These are phyloP conservation scores for Scenedesmus sp. DNA, from an alignment of 163 green algal species.

Conservation along the genomic window DNA sequence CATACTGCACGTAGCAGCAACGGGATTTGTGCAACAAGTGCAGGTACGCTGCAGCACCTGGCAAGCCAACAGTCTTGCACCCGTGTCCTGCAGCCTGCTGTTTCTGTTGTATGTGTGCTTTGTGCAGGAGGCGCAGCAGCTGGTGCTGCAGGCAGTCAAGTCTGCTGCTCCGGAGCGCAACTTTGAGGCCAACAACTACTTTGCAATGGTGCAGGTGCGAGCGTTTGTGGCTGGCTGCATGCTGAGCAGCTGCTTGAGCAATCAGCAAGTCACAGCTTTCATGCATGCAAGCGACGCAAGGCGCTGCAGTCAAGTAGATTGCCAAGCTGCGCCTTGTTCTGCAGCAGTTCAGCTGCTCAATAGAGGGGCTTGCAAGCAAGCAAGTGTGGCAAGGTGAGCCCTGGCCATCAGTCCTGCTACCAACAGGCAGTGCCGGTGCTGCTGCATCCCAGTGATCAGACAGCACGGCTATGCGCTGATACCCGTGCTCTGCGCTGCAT, in stretches of 20 bases:
- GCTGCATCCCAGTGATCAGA: not conserved
- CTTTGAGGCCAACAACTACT: slow-evolving; percentile 49
- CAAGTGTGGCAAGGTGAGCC: no score
- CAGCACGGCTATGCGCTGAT: not conserved
- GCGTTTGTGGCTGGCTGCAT: not conserved
- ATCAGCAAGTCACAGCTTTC: no score
- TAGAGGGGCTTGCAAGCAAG: no score
- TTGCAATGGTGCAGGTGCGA: slow-evolving; percentile 17
- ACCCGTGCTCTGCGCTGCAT: not conserved
- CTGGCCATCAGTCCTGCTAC: no score
- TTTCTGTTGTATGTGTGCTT: not conserved
- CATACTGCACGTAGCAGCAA: not conserved
- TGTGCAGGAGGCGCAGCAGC: slow-evolving; percentile 38
- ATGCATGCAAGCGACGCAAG: no score
- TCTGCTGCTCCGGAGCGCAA: slow-evolving; percentile 35
- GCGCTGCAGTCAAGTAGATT: no score
- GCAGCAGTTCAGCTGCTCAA: no score
- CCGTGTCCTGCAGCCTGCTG: not conserved
- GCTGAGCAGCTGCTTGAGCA: not conserved
- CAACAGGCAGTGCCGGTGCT: no score
- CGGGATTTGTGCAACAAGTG: slow-evolving; percentile 33
- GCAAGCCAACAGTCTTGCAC: not conserved
- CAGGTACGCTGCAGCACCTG: not conserved
- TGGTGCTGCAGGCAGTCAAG: slow-evolving; percentile 34
- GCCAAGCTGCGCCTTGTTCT: no score